phyloP scores from a whole-genome alignment of 768 basidiomycete genomes.

The Trametes meyenii region DNA sequence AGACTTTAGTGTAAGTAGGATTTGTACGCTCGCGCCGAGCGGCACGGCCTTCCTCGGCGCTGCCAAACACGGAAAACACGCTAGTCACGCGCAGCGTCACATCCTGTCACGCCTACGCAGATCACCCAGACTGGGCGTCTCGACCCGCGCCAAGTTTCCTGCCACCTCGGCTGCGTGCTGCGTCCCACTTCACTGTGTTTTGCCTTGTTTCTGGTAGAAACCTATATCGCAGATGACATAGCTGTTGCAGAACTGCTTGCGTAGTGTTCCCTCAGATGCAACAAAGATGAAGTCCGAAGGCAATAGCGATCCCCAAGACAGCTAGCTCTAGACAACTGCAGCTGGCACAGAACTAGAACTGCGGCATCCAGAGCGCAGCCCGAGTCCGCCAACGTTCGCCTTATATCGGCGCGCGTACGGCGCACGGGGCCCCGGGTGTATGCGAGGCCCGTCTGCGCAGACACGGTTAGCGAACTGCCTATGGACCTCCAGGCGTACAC shows the following conservation, averaged over 20 bases:
- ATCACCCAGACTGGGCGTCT: neutral
- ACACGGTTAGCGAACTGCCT: neutral
- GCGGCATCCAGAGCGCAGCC: neutral
- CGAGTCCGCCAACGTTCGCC: neutral
- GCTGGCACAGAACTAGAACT: neutral
- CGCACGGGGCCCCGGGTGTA: neutral
- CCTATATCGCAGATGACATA: too few relatives aligned
- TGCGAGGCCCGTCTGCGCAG: neutral
- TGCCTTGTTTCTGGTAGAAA: too few relatives aligned
- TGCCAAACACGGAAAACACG: constrained; percentile 7
- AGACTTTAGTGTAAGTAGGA: constrained; percentile 13
- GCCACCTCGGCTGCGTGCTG: too few relatives aligned
- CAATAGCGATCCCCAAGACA: neutral
- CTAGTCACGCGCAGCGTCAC: constrained; percentile 12
- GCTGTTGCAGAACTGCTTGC: too few relatives aligned
- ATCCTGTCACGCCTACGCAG: neutral
- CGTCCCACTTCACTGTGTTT: too few relatives aligned
- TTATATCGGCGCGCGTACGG: neutral
- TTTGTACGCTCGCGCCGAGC: constrained; percentile 17
- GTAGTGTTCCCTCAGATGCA: neutral
- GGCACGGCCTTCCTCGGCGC: constrained; percentile 16
- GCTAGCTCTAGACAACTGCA: neutral
- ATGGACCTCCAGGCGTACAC: constrained; percentile 11
- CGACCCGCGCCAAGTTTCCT: neutral
- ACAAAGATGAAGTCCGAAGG: neutral